Base-by-base conservation (phyloP, 768 basidiomycete species). In the Leccinum pellstonianum region DNA sequence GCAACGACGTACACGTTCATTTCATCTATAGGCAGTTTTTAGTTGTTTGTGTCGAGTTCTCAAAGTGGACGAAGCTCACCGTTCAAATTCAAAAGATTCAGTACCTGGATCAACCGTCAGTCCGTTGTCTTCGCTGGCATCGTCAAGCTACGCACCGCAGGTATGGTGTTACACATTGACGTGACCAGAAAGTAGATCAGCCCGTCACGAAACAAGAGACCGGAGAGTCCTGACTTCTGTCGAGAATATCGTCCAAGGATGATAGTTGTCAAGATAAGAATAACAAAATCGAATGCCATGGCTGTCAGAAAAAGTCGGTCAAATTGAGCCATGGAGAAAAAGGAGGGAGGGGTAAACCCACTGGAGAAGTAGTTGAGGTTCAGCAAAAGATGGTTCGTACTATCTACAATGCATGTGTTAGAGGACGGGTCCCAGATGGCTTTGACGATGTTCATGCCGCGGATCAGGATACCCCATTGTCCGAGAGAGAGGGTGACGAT, bases 351-450 rank as follows among this genome's bases (percentile, higher is more conserved):
- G 53, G n/a, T 15, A 27, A 19, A 78, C 85, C 54, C 66, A 87
- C 88, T 91, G 69, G 82, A 86, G 71, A 89, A 87, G 73, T 87
- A 90, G 15, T 82, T 85, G 53, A 81, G 73, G 59, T 84, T 87
- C 55, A 90, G 78, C 58, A 86, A 74, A 10, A 81, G 72, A 17
- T 86, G 81, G 58, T 82, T 80, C 21, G 83, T 83, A 21, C 77
- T 76, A 29, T 71, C 75, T 49, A 90, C 82, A 41, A 79, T 70
- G 61, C 89, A 90, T 1, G 75, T 62, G 21, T 68, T 58, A 3
- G 57, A 59, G n/a, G 52, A 29, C 11, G 75, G 65, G 31, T 81
- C 78, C 83, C 86, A 68, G 86, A 74, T 66, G 0, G 87, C 84
- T 11, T 77, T 71, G 31, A 91, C 83, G 33, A 87, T 79, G 70